Conservation (phyloP, 169 alveolate species). For the Plasmodium cynomolgi region DNA sequence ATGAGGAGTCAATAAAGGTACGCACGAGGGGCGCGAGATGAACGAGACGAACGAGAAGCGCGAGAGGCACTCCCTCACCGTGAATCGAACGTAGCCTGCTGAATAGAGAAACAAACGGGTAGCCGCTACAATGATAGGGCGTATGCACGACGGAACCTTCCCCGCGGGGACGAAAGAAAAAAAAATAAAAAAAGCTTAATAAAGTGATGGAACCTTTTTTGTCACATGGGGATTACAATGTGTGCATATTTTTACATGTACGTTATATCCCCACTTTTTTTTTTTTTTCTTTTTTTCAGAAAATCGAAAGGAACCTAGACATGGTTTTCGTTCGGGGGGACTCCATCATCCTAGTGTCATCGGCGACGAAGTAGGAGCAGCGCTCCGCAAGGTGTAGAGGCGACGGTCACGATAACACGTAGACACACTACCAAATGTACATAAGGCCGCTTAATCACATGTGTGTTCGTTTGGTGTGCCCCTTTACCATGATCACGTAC, state of each 20-base stretch:
- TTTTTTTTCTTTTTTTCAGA: constrained; percentile 51
- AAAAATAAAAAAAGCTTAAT: not conserved
- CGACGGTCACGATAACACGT: not conserved
- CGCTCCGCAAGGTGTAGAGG: not conserved
- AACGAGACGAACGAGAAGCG: constrained; percentile 11
- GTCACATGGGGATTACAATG: not conserved
- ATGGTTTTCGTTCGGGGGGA: constrained; percentile 92
- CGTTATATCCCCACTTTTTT: not conserved
- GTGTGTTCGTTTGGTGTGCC: not conserved
- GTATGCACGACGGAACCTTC: not conserved
- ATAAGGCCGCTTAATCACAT: not conserved
- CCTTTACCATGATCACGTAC: not conserved
- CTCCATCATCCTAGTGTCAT: constrained; percentile 90
- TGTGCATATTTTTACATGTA: constrained; percentile 67
- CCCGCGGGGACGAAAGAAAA: not conserved
- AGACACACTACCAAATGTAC: not conserved
- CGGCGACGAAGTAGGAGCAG: constrained; percentile 62
- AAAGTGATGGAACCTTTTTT: not conserved
- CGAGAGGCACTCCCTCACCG: not conserved
- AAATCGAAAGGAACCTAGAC: constrained; percentile 84
- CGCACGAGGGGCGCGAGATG: constrained; percentile 7
- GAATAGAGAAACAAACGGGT: not conserved
- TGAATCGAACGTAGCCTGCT: not conserved
- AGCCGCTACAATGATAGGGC: not conserved
- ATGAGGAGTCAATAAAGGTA: constrained; percentile 63